Conservation (phyloP, 305 asterid species). For the Withania somnifera region DNA sequence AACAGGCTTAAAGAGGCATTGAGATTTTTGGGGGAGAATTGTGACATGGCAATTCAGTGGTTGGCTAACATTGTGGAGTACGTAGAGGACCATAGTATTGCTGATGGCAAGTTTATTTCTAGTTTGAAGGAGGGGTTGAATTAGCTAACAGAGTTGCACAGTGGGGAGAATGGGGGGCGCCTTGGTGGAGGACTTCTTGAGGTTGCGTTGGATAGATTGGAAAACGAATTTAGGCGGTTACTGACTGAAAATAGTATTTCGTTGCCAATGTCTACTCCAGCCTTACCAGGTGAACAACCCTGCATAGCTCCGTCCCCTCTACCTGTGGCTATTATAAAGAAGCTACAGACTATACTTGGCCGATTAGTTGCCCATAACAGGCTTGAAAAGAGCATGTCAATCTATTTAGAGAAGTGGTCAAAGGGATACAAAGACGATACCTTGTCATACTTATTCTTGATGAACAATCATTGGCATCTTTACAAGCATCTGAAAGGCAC, state of each 20-base stretch:
- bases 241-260: conserved; percentile 54
- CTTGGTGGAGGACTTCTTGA: conserved; percentile 88
- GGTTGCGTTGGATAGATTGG: conserved; percentile 56
- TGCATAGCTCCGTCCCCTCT: conserved; percentile 76
- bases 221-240: conserved; percentile 53
- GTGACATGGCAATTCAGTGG: conserved; percentile 88
- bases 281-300: conserved; percentile 47
- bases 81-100: conserved; percentile 77
- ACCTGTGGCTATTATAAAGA: conserved; percentile 64
- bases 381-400: conserved; percentile 59
- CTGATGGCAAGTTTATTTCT: conserved; percentile 52
- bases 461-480: conserved; percentile 84
- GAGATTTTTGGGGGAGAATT: conserved; percentile 66
- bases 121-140: conserved; percentile 46
- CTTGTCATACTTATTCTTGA: conserved; percentile 46
- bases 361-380: conserved; percentile 51
- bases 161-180: conserved; percentile 49
- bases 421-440: conserved; percentile 48
- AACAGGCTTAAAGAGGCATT: conserved; percentile 77
- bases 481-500: conserved; percentile 62
- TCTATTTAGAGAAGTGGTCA: conserved; percentile 77
- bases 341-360: conserved; percentile 66
- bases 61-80: conserved; percentile 79
- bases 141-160: conserved; percentile 43
- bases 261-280: conserved; percentile 52